Evolutionary conservation across 2,329 filamentous ascomycete genomes (phyloP).

Genomic region (Aspergillus fijiensis): DNA sequence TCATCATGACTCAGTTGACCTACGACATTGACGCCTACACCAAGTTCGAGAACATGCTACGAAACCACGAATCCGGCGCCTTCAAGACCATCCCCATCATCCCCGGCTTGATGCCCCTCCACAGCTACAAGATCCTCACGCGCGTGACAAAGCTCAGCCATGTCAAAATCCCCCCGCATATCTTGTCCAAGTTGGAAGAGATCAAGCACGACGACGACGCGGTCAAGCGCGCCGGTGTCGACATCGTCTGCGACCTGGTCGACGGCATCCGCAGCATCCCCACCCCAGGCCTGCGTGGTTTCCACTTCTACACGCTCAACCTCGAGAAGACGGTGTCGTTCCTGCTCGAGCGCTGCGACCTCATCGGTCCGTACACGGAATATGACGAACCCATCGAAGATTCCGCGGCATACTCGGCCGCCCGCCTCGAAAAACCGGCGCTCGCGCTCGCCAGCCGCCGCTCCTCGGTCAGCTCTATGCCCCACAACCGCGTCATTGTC

Average conservation of each 20-base stretch:
- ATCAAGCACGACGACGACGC: constrained; percentile 49
- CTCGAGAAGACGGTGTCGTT: constrained; percentile 94
- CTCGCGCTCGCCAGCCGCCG: constrained; percentile 53
- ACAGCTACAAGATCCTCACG: constrained; percentile 94
- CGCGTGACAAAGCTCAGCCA: constrained; percentile 93
- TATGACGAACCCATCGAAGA: constrained; percentile 42
- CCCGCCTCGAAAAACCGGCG: constrained; percentile 24
- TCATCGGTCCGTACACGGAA: constrained; percentile 66
- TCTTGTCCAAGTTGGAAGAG: constrained; percentile 62
- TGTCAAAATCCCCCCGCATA: constrained; percentile 70
- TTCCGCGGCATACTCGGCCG: constrained; percentile 23
- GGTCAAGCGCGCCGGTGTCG: constrained; percentile 50
- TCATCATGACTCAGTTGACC: constrained; percentile 98
- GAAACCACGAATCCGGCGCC: constrained; percentile 76
- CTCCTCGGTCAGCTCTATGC: constrained; percentile 79
- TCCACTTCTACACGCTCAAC: constrained; percentile 97
- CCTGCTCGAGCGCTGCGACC: constrained; percentile 78
- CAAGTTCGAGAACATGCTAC: constrained; percentile 71
- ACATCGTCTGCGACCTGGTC: constrained; percentile 79
- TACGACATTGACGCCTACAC: constrained; percentile 85
- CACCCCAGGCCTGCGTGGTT: constrained; percentile 65
- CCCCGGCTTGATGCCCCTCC: constrained; percentile 94
- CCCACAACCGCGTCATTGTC: constrained; percentile 84
- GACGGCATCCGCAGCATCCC: constrained; percentile 70
- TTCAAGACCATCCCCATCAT: constrained; percentile 90